phyloP scores from a whole-genome alignment of 2,329 filamentous ascomycete genomes.

The Fusarium euwallaceae region DNA sequence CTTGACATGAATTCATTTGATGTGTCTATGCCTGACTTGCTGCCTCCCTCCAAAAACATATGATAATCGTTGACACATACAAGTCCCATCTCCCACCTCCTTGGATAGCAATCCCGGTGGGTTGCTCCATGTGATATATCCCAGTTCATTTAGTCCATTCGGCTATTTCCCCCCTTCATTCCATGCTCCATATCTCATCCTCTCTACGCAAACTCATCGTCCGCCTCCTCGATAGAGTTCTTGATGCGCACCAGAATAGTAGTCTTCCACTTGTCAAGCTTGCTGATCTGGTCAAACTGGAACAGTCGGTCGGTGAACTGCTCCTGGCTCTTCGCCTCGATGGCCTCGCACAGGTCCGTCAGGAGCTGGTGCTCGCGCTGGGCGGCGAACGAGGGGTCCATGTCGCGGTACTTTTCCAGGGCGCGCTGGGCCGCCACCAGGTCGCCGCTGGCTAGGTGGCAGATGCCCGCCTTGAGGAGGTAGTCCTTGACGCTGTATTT shows the following conservation, averaged over 20 bases:
- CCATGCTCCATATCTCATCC: neutral
- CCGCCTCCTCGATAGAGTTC: conserved; percentile 77
- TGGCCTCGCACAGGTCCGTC: conserved; percentile 78
- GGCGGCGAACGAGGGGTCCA: conserved; percentile 81
- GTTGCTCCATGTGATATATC: conserved; percentile 37
- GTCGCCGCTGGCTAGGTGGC: conserved; percentile 82
- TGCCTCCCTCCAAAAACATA: conserved; percentile 6
- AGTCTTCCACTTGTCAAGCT: conserved; percentile 98
- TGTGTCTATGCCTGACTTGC: conserved; percentile 26
- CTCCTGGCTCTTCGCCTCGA: conserved; percentile 85
- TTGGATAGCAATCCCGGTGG: conserved; percentile 15
- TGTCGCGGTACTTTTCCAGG: conserved; percentile 83
- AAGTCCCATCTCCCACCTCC: conserved; percentile 16
- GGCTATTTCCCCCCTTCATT: neutral
- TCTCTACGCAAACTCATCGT: conserved; percentile 59
- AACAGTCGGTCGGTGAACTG: conserved; percentile 87
- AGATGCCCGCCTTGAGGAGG: conserved; percentile 93
- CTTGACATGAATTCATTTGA: conserved; percentile 14
- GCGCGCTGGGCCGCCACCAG: conserved; percentile 83
- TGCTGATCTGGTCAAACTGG: conserved; percentile 91
- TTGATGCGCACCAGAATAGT: conserved; percentile 86
- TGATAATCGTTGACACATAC: conserved; percentile 15
- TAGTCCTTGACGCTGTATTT: conserved; percentile 96
- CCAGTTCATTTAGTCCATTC: conserved; percentile 20
- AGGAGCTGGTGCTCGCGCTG: conserved; percentile 88